These are phyloP conservation scores for Populus deltoides DNA, from an alignment of 345 rosid species.

Conservation along the genomic window DNA sequence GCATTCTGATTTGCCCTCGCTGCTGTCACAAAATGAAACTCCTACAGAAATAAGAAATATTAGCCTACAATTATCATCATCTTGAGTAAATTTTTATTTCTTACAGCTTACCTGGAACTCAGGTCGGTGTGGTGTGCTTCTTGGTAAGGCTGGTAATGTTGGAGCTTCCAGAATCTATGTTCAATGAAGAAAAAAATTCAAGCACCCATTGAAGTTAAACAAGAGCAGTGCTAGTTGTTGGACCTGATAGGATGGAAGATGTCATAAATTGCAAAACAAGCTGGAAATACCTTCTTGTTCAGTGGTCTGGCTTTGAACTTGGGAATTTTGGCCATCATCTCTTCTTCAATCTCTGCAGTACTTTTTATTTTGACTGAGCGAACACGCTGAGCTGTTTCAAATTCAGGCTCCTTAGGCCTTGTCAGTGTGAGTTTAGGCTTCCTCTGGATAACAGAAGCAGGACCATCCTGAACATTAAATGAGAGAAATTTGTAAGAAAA, in stretches of 20 bases:
- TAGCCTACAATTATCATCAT: not conserved
- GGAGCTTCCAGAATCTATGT: constrained; percentile 77
- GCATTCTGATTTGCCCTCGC: constrained; percentile 74
- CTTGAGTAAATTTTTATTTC: not conserved
- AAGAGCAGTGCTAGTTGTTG: not conserved
- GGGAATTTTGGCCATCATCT: constrained; percentile 93
- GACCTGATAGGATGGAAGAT: not conserved
- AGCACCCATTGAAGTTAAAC: not conserved
- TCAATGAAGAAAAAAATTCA: not conserved
- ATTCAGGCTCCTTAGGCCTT: constrained; percentile 88
- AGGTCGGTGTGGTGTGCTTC: constrained; percentile 74
- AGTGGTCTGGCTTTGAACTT: constrained; percentile 97
- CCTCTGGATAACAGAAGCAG: constrained; percentile 34
- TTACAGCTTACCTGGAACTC: constrained; percentile 66
- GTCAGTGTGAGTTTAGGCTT: constrained; percentile 75
- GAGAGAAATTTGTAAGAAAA: constrained; percentile 1
- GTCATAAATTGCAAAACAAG: constrained; percentile 4
- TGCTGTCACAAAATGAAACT: constrained; percentile 82
- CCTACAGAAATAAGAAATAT: constrained; percentile 42
- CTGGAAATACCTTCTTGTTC: constrained; percentile 74
- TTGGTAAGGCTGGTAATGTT: constrained; percentile 50
- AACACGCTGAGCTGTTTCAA: constrained; percentile 83
- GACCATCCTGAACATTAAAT: constrained; percentile 23
- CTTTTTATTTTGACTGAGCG: constrained; percentile 79
- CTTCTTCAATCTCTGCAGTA: constrained; percentile 94